Percentiles rank a stretch among this genome's conserved stretches.
Evolutionary conservation across 257 asterid genomes (phyloP).

Genomic region (Solanum bukasovii): DNA sequence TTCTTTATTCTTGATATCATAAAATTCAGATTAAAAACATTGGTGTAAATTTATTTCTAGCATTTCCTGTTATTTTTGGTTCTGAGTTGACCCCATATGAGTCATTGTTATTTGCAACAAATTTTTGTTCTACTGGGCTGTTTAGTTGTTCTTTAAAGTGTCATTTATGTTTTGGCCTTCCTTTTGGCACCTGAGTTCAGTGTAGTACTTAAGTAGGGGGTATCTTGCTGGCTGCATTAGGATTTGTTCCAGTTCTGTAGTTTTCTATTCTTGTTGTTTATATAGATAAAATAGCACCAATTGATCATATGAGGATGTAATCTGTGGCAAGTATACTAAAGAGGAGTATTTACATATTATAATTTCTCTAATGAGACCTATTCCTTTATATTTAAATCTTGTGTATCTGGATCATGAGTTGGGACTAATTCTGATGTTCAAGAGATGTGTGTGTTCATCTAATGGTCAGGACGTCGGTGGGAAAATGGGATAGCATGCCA

Average conservation of each 20-base stretch:
- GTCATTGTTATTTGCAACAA: not conserved
- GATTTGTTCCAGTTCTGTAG: not conserved
- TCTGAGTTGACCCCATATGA: not conserved
- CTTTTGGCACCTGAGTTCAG: not conserved
- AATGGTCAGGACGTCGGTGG: not conserved
- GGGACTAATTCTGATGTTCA: not conserved
- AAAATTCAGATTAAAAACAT: not conserved
- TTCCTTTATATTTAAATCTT: not conserved
- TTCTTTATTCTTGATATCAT: not conserved
- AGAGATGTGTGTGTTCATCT: not conserved
- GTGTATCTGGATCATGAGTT: not conserved
- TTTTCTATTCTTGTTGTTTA: not conserved
- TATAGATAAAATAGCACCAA: not conserved
- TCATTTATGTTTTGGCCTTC: not conserved
- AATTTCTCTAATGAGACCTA: not conserved
- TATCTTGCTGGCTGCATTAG: not conserved
- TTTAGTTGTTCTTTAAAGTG: not conserved
- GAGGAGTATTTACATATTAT: not conserved
- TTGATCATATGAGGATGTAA: not conserved
- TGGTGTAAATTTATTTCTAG: not conserved
- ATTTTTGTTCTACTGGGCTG: not conserved
- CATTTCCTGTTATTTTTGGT: not conserved
- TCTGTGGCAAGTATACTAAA: not conserved
- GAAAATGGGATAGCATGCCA: not conserved
- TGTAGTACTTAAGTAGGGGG: not conserved